Evolutionary conservation across 345 rosid genomes (phyloP), one percentile per base, ranked within the genome.

Genomic region (Bruguiera gymnorhiza): DNA sequence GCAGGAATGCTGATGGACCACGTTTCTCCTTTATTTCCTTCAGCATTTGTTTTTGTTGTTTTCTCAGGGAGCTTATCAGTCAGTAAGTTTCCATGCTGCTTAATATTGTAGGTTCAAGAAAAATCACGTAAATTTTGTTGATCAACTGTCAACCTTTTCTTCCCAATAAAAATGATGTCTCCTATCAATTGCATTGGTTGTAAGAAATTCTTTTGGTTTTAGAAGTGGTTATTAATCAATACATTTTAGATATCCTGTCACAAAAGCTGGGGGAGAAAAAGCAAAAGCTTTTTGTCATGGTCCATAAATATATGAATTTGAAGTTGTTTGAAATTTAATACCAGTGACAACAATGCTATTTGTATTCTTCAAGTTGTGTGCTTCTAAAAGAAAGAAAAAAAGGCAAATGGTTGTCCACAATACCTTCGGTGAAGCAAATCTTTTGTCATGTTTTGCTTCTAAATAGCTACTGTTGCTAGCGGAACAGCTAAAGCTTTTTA

Each of bases 1-100:
- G 83, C 88, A 91, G 98, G 98, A 78, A 93, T 93, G 98, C 77
- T 93, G 78, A 86, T 91, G 98, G 98, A 93, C 74, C 96, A 91
- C 54, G 85, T 93, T 48, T 93, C 98, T 30, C 97, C 97, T 51
- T 79, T 91, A 75, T 87, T 85, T 71, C 97, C 98, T 72, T 89
- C 97, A 52, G 97, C 92, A 66, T 93, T 91, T 82, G 66, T 89
- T n/a, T 75, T 93, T 60, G 83, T 91, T 62, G 96, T 89, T 83
- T 93, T 97, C 89, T 80, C 88, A 73, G 98, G 98, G 48, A 91
- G 98, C 83, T 70, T 93, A 66, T 93, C 97, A 63, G 88, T 93
- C 75, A 93, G 97, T 91, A 76, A 86, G 97, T 91, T 66, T 43
- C 56, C 62, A 0, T 5, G 29, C 29, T 73, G 27, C 64, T 58